These are phyloP conservation scores for Phytopythium boreale DNA, from an alignment of 352 stramenopile genomes.

Conservation along the genomic window DNA sequence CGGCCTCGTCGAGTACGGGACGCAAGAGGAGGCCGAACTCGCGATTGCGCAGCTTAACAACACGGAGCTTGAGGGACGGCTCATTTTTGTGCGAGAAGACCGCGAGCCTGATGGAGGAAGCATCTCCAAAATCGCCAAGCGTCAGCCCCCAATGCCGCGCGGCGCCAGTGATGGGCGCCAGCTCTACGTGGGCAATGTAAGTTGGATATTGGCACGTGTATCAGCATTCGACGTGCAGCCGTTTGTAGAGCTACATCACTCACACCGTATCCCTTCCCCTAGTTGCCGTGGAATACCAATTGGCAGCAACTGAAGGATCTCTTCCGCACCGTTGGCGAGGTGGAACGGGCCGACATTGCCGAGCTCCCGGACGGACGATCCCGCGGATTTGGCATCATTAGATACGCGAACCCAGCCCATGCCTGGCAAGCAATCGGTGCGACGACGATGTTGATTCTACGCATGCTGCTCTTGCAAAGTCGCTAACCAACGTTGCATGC, in stretches of 20 bases:
- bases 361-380: conserved; percentile 57
- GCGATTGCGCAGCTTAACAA: conserved; percentile 92
- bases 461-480: neutral
- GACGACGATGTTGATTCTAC: conserved; percentile 10
- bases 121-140: conserved; percentile 67
- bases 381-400: conserved; percentile 70
- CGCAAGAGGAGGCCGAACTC: conserved; percentile 66
- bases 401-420: conserved; percentile 47
- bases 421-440: conserved; percentile 63
- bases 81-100: conserved; percentile 88
- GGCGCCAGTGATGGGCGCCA: conserved; percentile 29
- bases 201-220: conserved; percentile 4
- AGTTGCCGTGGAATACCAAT: conserved; percentile 68
- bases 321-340: conserved; percentile 57
- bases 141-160: conserved; percentile 14
- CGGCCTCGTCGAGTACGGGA: conserved; percentile 70
- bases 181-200: conserved; percentile 79
- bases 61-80: conserved; percentile 89
- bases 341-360: conserved; percentile 64
- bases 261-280: neutral
- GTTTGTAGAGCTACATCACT: neutral
- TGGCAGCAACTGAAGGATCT: conserved; percentile 72
- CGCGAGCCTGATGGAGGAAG: conserved; percentile 66
- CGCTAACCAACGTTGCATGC: conserved; percentile 1
- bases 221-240: neutral